These are phyloP conservation scores for Zygosaccharomyces siamensis DNA, from an alignment of 805 yeast genomes.

Conservation along the genomic window DNA sequence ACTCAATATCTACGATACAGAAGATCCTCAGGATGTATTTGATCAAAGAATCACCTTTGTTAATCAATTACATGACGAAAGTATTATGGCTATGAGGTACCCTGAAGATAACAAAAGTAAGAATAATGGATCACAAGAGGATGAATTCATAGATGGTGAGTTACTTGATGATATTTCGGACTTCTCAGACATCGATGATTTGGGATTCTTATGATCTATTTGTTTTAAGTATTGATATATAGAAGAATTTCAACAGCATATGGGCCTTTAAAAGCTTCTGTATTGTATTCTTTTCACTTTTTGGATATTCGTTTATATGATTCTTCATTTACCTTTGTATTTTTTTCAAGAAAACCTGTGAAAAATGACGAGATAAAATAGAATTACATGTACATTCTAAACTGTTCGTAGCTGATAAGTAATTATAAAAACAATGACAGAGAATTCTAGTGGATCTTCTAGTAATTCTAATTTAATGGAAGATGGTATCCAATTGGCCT, in stretches of 20 bases:
- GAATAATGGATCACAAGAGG: slow-evolving; percentile 18
- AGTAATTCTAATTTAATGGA: slow-evolving; percentile 2
- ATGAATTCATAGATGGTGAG: slow-evolving; percentile 20
- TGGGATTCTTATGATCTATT: slow-evolving; percentile 23
- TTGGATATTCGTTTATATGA: neutral
- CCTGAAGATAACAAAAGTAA: slow-evolving; percentile 43
- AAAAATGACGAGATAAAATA: neutral
- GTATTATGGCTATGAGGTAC: slow-evolving; percentile 92
- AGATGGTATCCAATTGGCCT: slow-evolving; percentile 28
- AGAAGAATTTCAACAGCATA: slow-evolving; percentile 1
- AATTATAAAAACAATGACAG: neutral
- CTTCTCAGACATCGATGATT: slow-evolving; percentile 34
- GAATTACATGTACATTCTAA: neutral
- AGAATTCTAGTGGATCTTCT: neutral
- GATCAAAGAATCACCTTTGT: slow-evolving; percentile 94
- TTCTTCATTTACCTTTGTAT: neutral
- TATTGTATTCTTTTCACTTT: neutral
- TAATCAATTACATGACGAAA: slow-evolving; percentile 82
- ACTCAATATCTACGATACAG: slow-evolving; percentile 80
- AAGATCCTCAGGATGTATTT: slow-evolving; percentile 78
- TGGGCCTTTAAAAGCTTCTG: neutral
- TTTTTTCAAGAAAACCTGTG: neutral
- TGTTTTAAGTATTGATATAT: slow-evolving; percentile 1
- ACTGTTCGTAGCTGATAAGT: neutral
- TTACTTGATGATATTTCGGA: slow-evolving; percentile 32